phyloP scores from a whole-genome alignment of 169 alveolate genomes.

The Babesia ovis region DNA sequence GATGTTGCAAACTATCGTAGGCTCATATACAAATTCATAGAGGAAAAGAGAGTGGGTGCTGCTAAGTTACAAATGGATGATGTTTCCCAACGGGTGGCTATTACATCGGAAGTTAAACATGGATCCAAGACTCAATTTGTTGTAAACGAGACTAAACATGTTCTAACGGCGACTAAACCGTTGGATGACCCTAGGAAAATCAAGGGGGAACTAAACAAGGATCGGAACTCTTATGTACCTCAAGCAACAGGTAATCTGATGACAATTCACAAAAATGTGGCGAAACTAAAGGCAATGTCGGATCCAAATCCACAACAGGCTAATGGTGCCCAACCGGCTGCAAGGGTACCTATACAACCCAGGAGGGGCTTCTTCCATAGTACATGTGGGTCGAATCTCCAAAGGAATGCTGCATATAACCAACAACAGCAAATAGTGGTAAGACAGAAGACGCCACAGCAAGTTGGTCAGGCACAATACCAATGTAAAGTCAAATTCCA shows the following conservation, averaged over 20 bases:
- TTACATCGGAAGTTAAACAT: neutral
- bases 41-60: slow-evolving; percentile 10
- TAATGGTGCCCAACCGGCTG: neutral
- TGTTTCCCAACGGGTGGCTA: neutral
- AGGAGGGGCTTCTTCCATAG: slow-evolving; percentile 18
- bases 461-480: slow-evolving; percentile 9
- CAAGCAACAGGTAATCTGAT: slow-evolving; percentile 24
- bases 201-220: slow-evolving; percentile 21
- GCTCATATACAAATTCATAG: slow-evolving; percentile 58
- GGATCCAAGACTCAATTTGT: neutral
- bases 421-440: slow-evolving; percentile 5
- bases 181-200: neutral
- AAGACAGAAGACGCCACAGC: slow-evolving; percentile 30
- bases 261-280: slow-evolving; percentile 49
- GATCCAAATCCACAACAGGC: neutral
- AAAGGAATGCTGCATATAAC: slow-evolving; percentile 4
- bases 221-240: slow-evolving; percentile 3
- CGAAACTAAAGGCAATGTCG: slow-evolving; percentile 19
- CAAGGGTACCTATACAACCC: slow-evolving; percentile 11
- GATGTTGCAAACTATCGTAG: slow-evolving; percentile 62
- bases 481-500: slow-evolving; percentile 33
- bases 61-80: neutral
- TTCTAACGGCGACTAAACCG: neutral
- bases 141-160: neutral
- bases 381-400: slow-evolving; percentile 37